A percentile compares a stretch with the other conserved stretches of the same genome.
phyloP scores from a whole-genome alignment of 1,139 yeast genomes.

The Sugiyamaella neomexicana region DNA sequence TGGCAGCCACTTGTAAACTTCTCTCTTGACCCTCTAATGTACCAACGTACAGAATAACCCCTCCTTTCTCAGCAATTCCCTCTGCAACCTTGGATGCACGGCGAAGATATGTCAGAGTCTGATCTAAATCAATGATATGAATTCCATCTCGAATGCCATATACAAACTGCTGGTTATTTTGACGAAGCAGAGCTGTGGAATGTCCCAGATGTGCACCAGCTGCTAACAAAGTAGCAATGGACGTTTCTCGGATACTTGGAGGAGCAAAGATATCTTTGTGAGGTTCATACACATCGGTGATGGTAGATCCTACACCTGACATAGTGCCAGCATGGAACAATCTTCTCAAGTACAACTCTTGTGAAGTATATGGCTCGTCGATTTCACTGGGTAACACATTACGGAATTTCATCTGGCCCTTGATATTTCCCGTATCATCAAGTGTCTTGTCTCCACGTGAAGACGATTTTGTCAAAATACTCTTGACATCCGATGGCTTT shows the following conservation, averaged over 20 bases:
- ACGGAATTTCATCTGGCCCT: conserved; percentile 40
- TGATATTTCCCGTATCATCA: conserved; percentile 30
- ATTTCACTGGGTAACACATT: conserved; percentile 40
- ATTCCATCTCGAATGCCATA: conserved; percentile 87
- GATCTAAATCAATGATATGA: conserved; percentile 84
- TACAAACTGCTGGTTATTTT: conserved; percentile 83
- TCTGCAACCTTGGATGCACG: conserved; percentile 79
- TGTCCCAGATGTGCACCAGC: conserved; percentile 97
- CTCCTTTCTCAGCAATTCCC: conserved; percentile 82
- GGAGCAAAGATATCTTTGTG: conserved; percentile 66
- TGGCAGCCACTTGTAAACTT: conserved; percentile 77
- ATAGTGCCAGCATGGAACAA: conserved; percentile 54
- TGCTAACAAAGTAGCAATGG: conserved; percentile 72
- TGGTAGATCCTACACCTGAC: conserved; percentile 60
- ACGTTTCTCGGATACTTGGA: conserved; percentile 53
- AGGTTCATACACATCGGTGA: conserved; percentile 66
- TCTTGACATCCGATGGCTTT: conserved; percentile 16
- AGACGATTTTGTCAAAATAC: conserved; percentile 13
- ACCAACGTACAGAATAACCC: conserved; percentile 80
- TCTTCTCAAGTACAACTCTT: conserved; percentile 76
- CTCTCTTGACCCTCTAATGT: conserved; percentile 76
- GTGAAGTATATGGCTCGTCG: conserved; percentile 61
- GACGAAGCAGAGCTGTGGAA: conserved; percentile 73
- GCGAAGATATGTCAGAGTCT: conserved; percentile 71
- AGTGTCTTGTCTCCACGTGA: conserved; percentile 17